Evolutionary conservation across 805 yeast genomes (phyloP), one percentile per base, ranked within the genome.

Genomic region (Candida xyloterini): DNA sequence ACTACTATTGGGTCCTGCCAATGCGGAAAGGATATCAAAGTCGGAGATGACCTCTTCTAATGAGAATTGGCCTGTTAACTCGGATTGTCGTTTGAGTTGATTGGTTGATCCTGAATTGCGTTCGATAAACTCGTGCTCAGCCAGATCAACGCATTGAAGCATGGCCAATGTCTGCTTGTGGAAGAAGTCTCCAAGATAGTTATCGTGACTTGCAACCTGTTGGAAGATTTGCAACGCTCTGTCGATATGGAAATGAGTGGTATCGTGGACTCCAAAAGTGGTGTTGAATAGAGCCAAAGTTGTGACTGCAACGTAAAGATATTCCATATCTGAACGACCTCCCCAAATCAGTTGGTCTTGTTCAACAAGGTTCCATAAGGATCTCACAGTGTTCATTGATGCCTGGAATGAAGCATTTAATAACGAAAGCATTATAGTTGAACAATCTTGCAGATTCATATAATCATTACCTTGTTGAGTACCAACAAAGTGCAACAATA

Each of bases 251-350:
- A 71, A 74, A 34, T 70, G 69, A 1, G 88, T 81, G 18, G 83
- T 83, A 20, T 79, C 83, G 50, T 81, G 84, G 3, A 82, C 81
- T 4, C 90, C 90, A 62, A 82, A 82, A 0, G 87, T 79, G 1
- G 83, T 78, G 56, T 81, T 82, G 60, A 81, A 81, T 21, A 82
- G 64, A 7, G 81, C 73, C 30, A 82, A 60, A 0, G 88, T 81
- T 8, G 82, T 78, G 2, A 85, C 76, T 0, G 87, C 76, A 0
- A 87, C 80, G 57, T 81, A 82, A n/a, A 82, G 62, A 52, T 82
- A 82, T 52, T 82, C 90, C 48, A 87, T 65, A 52, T 82, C 90
- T 83, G 81, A 79, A 67, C 83, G 81, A 1, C 88, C 87, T 56
- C 81, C 78, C 21, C 80, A 57, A 0, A 86, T 84, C 20, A 81